Evolutionary conservation across 352 stramenopile genomes (phyloP).

Genomic region (Globisporangium irregulare): DNA sequence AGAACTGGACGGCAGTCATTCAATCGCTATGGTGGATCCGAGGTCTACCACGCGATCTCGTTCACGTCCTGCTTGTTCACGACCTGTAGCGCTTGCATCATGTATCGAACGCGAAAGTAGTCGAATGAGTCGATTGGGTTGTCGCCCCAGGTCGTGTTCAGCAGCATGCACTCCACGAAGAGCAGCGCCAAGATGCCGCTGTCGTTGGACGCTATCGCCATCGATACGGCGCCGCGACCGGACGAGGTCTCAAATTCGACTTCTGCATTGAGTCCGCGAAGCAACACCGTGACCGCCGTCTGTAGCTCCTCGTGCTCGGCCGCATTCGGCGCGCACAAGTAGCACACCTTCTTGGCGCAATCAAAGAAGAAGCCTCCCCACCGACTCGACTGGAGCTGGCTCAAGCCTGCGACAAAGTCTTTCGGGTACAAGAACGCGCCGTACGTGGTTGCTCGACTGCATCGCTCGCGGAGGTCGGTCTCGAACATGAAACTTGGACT

Average conservation of each 20-base stretch:
- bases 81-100: slow-evolving; percentile 15
- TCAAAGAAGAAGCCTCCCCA: slow-evolving; percentile 14
- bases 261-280: background rate
- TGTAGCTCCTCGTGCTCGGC: slow-evolving; percentile 3
- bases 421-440: slow-evolving; percentile 14
- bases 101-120: slow-evolving; percentile 16
- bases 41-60: background rate
- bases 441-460: background rate
- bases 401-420: slow-evolving; percentile 4
- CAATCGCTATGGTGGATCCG: too few species aligned
- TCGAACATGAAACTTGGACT: slow-evolving; percentile 9
- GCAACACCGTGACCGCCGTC: background rate
- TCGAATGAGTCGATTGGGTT: slow-evolving; percentile 11
- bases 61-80: slow-evolving; percentile 12
- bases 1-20: too few species aligned
- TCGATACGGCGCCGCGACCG: background rate
- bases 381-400: slow-evolving; percentile 4
- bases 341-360: slow-evolving; percentile 8
- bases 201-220: background rate
- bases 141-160: slow-evolving; percentile 13
- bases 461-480: background rate
- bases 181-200: slow-evolving; percentile 17
- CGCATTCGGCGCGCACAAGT: background rate
- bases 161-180: slow-evolving; percentile 14
- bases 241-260: slow-evolving; percentile 2